Evolutionary conservation across 2,329 filamentous ascomycete species (phyloP), one percentile per base, ranked within the genome.

Genomic region (Diplodia corticola): DNA sequence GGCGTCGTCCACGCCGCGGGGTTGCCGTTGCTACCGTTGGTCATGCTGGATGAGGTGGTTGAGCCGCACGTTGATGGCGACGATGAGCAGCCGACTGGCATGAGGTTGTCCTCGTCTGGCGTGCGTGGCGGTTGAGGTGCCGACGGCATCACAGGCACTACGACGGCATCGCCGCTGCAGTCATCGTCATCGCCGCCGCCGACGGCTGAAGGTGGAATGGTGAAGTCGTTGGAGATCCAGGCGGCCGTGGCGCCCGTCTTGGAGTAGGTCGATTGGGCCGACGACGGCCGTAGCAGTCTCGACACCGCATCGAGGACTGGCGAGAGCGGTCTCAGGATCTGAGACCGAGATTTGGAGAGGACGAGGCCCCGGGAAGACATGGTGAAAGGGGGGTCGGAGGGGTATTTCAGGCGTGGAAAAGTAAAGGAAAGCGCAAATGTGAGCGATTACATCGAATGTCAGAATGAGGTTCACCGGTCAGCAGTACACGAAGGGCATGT

Each of bases 331-430:
- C 64, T 59, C 17, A 66, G 49, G 35, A 61, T 73, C 4, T 71
- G 70, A 46, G 71, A 72, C 3, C 76, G 73, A 22, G 76, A 78
- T 65, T 77, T 77, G 12, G 75, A 77, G 33, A 49, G 50, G 40
- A 50, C 55, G 30, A 53, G 63, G 28, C 51, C 46, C 64, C 64
- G 46, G 26, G 54, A 60, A 60, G 48, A 57, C 55, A 66, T 59
- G 55, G 22, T 33, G 55, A 5, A 44, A 9, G 10, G 37, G 40
- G 40, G 40, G 7, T 9, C 9, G n/a, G 17, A n/a, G 40, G 24
- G 55, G 37, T 3, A 17, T 40, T 57, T 57, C 30, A 54, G 30
- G 24, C 6, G 37, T 46, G 33, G 59, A 17, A 28, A 60, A 37
- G 48, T 33, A 61, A 44, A 20, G 40, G 17, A 48, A 51, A 48